phyloP scores from a whole-genome alignment of 805 yeast species.

The Candida nonsorbophila region DNA sequence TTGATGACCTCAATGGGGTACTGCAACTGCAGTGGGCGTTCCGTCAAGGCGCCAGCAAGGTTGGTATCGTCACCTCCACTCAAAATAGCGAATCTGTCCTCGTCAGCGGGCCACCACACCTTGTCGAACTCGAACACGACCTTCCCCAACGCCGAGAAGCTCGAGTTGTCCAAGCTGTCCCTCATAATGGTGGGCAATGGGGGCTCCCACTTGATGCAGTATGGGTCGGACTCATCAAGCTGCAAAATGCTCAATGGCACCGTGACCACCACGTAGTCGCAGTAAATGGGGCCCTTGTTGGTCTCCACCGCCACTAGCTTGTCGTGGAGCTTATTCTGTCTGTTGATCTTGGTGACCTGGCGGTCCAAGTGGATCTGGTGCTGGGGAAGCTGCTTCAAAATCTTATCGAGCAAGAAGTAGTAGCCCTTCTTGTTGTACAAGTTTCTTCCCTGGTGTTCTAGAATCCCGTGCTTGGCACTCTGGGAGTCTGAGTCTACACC shows the following conservation, averaged over 20 bases:
- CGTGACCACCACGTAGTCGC: constrained; percentile 64
- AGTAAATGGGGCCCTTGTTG: constrained; percentile 21
- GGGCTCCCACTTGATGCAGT: constrained; percentile 39
- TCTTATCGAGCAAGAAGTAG: constrained; percentile 38
- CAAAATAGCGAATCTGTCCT: constrained; percentile 34
- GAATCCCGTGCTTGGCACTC: constrained; percentile 64
- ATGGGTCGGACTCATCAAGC: constrained; percentile 25
- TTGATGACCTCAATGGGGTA: constrained; percentile 63
- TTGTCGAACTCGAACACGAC: constrained; percentile 36
- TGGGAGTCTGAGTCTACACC: constrained; percentile 64
- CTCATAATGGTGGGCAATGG: constrained; percentile 13
- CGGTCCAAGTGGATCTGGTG: constrained; percentile 34
- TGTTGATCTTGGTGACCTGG: constrained; percentile 37
- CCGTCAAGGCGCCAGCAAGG: constrained; percentile 5
- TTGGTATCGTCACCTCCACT: constrained; percentile 9
- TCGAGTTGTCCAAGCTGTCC: constrained; percentile 18
- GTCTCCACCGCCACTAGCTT: constrained; percentile 27
- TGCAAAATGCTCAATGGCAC: constrained; percentile 72
- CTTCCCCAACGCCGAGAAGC: constrained; percentile 38
- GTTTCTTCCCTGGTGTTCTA: constrained; percentile 74
- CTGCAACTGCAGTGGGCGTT: constrained; percentile 42
- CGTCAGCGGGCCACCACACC: constrained; percentile 39
- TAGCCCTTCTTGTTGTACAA: constrained; percentile 64
- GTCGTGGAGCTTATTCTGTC: constrained; percentile 11
- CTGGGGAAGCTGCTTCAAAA: constrained; percentile 30